Percentiles rank a stretch among this genome's conserved stretches.
Conservation (phyloP, 1,139 yeast genomes). For the Yarrowia galli region DNA sequence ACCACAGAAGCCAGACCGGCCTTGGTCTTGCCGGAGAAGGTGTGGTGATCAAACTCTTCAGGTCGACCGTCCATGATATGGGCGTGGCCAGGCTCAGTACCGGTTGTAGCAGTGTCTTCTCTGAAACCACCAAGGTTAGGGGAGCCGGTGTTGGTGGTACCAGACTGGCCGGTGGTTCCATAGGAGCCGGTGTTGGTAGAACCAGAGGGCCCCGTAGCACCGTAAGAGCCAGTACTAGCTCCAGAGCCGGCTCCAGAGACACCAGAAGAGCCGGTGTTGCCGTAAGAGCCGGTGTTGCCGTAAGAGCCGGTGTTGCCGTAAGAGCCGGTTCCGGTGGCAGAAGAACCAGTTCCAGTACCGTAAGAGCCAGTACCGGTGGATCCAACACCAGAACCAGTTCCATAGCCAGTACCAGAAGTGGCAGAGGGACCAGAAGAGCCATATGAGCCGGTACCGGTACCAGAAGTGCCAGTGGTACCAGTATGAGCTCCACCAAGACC, state of each 20-base stretch:
- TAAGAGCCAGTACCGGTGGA: background rate
- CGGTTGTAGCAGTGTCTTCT: background rate
- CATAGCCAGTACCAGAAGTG: background rate
- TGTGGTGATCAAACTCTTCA: constrained; percentile 13
- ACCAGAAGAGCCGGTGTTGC: background rate
- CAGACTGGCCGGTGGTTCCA: background rate
- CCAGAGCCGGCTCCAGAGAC: too few species aligned
- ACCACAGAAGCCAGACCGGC: constrained; percentile 32
- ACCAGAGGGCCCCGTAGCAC: background rate
- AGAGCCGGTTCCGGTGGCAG: background rate
- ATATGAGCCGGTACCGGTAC: background rate
- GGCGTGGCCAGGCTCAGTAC: background rate
- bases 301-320: background rate
- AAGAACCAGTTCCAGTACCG: background rate
- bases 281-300: background rate
- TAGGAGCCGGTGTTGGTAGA: background rate
- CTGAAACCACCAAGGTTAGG: constrained; percentile 20
- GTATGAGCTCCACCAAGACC: background rate
- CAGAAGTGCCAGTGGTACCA: background rate
- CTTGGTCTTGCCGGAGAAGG: constrained; percentile 21
- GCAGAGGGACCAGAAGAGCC: background rate
- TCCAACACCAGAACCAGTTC: too few species aligned
- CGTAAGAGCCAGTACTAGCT: background rate
- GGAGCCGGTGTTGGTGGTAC: background rate
- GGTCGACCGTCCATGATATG: constrained; percentile 30